phyloP scores from a whole-genome alignment of 2,329 filamentous ascomycete species.

The Didymella sp. region DNA sequence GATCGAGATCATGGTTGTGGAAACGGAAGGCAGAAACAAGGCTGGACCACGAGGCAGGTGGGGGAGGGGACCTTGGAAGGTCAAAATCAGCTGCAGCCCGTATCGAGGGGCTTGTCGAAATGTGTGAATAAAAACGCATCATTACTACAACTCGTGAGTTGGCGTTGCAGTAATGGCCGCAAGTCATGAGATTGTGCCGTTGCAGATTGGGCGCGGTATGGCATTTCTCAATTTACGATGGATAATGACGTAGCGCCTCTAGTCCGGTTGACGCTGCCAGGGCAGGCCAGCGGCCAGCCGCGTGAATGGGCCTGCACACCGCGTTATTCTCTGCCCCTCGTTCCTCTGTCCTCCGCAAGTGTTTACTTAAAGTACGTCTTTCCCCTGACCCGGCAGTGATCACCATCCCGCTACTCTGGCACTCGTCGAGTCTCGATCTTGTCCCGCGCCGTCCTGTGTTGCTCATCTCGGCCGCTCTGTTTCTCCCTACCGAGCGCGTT shows the following conservation, averaged over 20 bases:
- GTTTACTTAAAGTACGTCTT: constrained; percentile 20
- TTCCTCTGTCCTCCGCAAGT: constrained; percentile 22
- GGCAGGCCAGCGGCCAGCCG: constrained; percentile 15
- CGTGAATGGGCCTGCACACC: constrained; percentile 14
- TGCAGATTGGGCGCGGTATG: constrained; percentile 14
- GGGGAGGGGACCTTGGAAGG: not conserved
- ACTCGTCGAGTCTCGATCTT: constrained; percentile 28
- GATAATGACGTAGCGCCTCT: constrained; percentile 16
- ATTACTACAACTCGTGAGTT: constrained; percentile 14
- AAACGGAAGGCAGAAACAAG: constrained; percentile 4
- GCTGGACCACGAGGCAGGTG: constrained; percentile 8
- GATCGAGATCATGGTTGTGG: constrained; percentile 7
- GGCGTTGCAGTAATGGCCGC: constrained; percentile 10
- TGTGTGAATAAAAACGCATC: constrained; percentile 1
- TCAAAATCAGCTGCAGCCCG: not conserved
- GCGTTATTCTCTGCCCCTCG: constrained; percentile 20
- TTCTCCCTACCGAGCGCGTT: constrained; percentile 30
- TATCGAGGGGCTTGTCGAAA: not conserved
- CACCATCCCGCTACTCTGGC: constrained; percentile 28
- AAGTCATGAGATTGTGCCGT: constrained; percentile 5
- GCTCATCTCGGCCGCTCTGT: constrained; percentile 28
- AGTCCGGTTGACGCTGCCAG: constrained; percentile 11
- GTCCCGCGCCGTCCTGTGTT: constrained; percentile 25
- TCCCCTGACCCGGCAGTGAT: constrained; percentile 38
- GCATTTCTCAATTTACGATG: constrained; percentile 15